Conservation (phyloP, 2,329 filamentous ascomycete species). For the Ambrosiella xylebori region DNA sequence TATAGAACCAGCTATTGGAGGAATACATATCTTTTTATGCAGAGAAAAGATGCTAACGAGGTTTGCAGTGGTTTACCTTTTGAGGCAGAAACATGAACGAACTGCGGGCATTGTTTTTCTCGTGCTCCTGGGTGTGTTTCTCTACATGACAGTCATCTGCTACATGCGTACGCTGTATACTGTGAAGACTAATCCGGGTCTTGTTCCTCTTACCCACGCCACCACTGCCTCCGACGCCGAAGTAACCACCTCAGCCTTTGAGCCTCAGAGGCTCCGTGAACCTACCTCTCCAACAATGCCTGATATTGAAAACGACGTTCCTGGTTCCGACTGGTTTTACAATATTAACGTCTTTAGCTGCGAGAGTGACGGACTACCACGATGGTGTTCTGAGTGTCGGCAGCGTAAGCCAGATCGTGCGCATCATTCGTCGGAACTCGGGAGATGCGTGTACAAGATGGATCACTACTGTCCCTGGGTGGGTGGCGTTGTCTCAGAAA, state of each 20-base stretch:
- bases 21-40: neutral
- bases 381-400: slow-evolving; percentile 69
- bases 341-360: slow-evolving; percentile 71
- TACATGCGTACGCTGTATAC: slow-evolving; percentile 57
- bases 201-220: slow-evolving; percentile 42
- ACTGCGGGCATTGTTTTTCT: slow-evolving; percentile 52
- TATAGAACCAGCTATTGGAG: neutral
- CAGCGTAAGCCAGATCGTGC: slow-evolving; percentile 79
- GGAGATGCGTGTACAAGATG: slow-evolving; percentile 73
- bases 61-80: slow-evolving; percentile 50
- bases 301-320: slow-evolving; percentile 37
- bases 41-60: neutral
- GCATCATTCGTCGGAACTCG: slow-evolving; percentile 71
- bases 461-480: slow-evolving; percentile 96
- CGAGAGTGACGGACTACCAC: slow-evolving; percentile 64
- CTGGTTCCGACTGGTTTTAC: slow-evolving; percentile 61
- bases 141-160: slow-evolving; percentile 45
- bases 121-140: slow-evolving; percentile 53
- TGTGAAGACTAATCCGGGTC: slow-evolving; percentile 54
- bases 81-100: slow-evolving; percentile 29
- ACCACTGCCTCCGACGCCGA: neutral
- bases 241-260: neutral
- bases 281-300: slow-evolving; percentile 13
- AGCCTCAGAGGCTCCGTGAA: slow-evolving; percentile 1
- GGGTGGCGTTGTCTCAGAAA: slow-evolving; percentile 81